A percentile compares a stretch with the other conserved stretches of the same genome.
Conservation (phyloP, 495 filamentous ascomycete species). For the Bathelium albidoporum region DNA sequence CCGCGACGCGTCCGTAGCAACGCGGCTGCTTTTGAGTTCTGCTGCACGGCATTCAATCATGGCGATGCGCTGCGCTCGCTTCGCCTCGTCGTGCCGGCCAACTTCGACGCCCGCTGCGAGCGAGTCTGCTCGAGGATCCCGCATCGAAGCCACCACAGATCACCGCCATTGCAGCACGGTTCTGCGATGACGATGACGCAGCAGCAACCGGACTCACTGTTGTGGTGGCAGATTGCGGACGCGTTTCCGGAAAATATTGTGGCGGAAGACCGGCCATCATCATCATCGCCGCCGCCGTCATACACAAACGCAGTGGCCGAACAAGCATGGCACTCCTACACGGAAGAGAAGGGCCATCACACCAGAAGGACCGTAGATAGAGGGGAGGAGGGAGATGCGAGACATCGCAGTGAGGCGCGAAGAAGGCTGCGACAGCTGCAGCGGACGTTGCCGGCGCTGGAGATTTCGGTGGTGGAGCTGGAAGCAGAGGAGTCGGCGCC, state of each 20-base stretch:
- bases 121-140: not conserved
- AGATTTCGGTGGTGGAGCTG: not conserved
- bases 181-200: too few relatives aligned
- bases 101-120: not conserved
- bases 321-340: too few relatives aligned
- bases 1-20: not conserved
- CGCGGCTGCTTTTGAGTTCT: not conserved
- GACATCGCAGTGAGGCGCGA: not conserved
- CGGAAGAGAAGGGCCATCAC: too few relatives aligned
- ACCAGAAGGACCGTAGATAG: not conserved
- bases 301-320: too few relatives aligned
- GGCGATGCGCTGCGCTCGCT: not conserved
- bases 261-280: too few relatives aligned
- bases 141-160: too few relatives aligned
- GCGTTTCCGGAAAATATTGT: too few relatives aligned
- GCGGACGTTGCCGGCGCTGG: not conserved
- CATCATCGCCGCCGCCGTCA: too few relatives aligned
- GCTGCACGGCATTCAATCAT: not conserved
- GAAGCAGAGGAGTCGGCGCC: not conserved
- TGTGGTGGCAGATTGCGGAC: too few relatives aligned
- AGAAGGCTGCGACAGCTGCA: not conserved
- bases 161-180: too few relatives aligned
- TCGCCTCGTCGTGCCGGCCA: not conserved
- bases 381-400: not conserved
- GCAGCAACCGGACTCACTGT: too few relatives aligned